Conservation (phyloP, 768 basidiomycete genomes). For the Lentinula edodes region DNA sequence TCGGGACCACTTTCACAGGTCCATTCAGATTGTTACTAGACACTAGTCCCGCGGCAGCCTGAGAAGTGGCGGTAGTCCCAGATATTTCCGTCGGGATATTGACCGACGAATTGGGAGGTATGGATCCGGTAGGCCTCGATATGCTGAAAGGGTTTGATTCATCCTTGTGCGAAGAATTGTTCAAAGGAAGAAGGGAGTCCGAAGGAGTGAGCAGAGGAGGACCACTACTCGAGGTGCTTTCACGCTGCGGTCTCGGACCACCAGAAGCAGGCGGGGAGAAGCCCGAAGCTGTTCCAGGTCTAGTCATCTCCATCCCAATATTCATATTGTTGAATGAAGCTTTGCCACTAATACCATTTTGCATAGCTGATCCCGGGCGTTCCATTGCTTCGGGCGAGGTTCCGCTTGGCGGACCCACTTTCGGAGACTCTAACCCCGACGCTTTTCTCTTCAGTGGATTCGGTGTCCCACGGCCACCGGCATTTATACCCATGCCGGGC, state of each 20-base stretch:
- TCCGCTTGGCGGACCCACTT: not conserved
- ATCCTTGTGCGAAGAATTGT: not conserved
- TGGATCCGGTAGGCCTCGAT: not conserved
- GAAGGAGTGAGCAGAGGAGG: not conserved
- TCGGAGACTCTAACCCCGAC: slow-evolving; percentile 2
- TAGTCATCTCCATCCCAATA: slow-evolving; percentile 3
- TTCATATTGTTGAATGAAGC: not conserved
- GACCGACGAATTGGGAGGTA: not conserved
- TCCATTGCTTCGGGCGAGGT: not conserved
- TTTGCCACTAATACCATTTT: not conserved
- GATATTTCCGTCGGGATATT: not conserved
- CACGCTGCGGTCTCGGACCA: not conserved
- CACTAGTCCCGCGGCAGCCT: slow-evolving; percentile 6
- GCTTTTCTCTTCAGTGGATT: slow-evolving; percentile 5
- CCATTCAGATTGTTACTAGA: not conserved
- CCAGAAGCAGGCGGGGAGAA: not conserved
- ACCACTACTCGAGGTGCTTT: not conserved
- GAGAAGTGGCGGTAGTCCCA: slow-evolving; percentile 3
- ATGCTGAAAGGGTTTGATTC: not conserved
- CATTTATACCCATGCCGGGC: not conserved
- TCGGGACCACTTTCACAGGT: slow-evolving; percentile 19
- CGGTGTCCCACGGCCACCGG: slow-evolving; percentile 3
- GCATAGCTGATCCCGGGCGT: not conserved
- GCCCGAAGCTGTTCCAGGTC: not conserved
- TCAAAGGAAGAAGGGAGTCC: not conserved